phyloP scores from a whole-genome alignment of 1,284 basidiomycete genomes.

The Phaffia rhodozyma region DNA sequence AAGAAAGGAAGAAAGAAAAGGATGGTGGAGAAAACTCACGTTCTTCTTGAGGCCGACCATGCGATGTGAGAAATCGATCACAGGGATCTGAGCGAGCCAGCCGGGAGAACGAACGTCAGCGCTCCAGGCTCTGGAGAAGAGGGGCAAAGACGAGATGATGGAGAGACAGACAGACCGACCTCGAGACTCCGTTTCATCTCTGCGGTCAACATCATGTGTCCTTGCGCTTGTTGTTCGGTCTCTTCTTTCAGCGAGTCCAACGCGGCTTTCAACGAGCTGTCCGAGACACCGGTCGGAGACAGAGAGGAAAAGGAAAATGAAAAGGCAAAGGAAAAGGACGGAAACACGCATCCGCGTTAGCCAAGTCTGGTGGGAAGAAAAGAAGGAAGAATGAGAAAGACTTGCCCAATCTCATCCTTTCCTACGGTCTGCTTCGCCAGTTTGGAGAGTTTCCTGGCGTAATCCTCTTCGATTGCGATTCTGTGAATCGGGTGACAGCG shows the following conservation, averaged over 20 bases:
- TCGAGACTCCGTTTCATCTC: slow-evolving; percentile 73
- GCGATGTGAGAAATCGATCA: background rate
- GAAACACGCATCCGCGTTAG: background rate
- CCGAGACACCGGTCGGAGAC: background rate
- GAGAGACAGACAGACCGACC: slow-evolving; percentile 25
- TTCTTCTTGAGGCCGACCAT: too few relatives aligned
- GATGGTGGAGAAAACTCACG: background rate
- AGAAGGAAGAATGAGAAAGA: background rate
- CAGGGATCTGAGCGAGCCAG: background rate
- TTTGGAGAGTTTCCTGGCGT: slow-evolving; percentile 74
- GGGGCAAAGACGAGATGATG: background rate
- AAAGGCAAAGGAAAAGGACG: background rate
- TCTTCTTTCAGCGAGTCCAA: slow-evolving; percentile 68
- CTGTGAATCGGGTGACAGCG: slow-evolving; percentile 34
- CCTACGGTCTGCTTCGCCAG: slow-evolving; percentile 68
- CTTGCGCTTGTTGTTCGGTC: slow-evolving; percentile 66
- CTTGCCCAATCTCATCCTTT: slow-evolving; percentile 20
- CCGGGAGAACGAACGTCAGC: background rate
- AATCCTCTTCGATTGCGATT: slow-evolving; percentile 83
- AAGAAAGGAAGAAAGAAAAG: background rate
- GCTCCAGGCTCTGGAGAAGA: background rate
- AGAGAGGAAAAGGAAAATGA: background rate
- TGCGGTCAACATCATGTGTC: slow-evolving; percentile 55
- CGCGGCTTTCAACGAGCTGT: slow-evolving; percentile 53
- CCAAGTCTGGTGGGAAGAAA: background rate